A percentile compares a stretch with the other conserved stretches of the same genome.
phyloP scores from a whole-genome alignment of 345 rosid genomes.

The Eucalyptus globulus region DNA sequence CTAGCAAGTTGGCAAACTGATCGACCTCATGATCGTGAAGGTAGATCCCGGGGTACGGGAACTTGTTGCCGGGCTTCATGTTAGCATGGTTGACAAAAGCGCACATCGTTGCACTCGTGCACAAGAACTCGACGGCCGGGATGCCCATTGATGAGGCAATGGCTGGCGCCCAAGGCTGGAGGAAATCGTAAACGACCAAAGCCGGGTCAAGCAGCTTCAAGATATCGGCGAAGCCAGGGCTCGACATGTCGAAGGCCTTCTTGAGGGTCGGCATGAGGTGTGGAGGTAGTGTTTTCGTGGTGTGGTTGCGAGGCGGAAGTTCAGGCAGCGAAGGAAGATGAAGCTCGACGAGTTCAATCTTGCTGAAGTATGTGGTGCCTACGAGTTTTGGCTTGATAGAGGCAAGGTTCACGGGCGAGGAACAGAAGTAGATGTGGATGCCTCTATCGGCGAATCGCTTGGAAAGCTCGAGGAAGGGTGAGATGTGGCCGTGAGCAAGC shows the following conservation, averaged over 20 bases:
- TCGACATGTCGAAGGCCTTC: slow-evolving; percentile 1
- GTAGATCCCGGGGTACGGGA: neutral
- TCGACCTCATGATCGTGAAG: neutral
- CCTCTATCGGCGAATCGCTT: slow-evolving; percentile 1
- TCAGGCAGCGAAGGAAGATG: slow-evolving; percentile 1
- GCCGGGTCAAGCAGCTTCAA: neutral
- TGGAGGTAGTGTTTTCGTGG: slow-evolving; percentile 8
- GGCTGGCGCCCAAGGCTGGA: slow-evolving; percentile 9
- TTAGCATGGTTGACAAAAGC: neutral
- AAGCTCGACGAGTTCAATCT: slow-evolving; percentile 3
- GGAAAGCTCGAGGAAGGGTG: neutral
- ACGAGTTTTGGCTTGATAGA: neutral
- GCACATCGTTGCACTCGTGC: neutral
- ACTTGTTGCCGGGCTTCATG: neutral
- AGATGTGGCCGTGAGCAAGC: slow-evolving; percentile 2
- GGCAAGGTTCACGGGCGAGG: slow-evolving; percentile 1
- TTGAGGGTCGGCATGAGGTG: slow-evolving; percentile 2
- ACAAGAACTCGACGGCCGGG: neutral
- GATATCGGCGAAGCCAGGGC: neutral
- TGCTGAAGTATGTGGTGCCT: neutral
- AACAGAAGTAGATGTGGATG: slow-evolving; percentile 1
- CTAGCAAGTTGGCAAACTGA: neutral
- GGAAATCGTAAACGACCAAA: slow-evolving; percentile 5
- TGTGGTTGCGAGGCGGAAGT: slow-evolving; percentile 13
- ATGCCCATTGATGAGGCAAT: neutral